A percentile compares a stretch with the other conserved stretches of the same genome.
These are phyloP conservation scores for Penicillium sp. DNA, from an alignment of 2,329 filamentous ascomycete genomes.

Conservation along the genomic window DNA sequence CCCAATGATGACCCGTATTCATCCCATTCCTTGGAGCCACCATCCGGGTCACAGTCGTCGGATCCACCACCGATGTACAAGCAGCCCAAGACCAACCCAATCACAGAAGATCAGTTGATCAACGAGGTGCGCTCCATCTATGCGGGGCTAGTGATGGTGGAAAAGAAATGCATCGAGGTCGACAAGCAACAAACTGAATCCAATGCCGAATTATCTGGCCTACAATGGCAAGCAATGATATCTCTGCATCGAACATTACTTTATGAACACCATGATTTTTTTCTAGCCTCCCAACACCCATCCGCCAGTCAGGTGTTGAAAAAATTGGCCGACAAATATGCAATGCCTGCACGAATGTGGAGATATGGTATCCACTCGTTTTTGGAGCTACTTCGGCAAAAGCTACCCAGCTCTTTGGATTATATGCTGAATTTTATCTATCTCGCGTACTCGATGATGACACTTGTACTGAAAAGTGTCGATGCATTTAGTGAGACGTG, in stretches of 20 bases:
- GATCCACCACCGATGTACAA: conserved; percentile 47
- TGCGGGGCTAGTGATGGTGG: conserved; percentile 81
- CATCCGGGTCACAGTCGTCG: not conserved
- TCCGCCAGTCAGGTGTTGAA: conserved; percentile 72
- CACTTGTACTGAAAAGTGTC: conserved; percentile 82
- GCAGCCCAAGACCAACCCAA: conserved; percentile 70
- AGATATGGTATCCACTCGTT: conserved; percentile 87
- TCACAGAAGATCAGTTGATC: conserved; percentile 78
- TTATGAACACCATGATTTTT: conserved; percentile 85
- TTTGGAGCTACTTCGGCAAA: conserved; percentile 75
- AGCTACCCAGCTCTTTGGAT: conserved; percentile 77
- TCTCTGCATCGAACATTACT: conserved; percentile 79
- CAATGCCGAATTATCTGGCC: conserved; percentile 53
- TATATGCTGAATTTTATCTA: conserved; percentile 94
- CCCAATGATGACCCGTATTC: not conserved
- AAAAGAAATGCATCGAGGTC: conserved; percentile 84
- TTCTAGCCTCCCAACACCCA: conserved; percentile 85
- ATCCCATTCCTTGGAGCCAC: not conserved
- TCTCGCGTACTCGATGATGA: conserved; percentile 87
- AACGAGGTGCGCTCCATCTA: conserved; percentile 72
- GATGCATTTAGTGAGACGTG: conserved; percentile 84
- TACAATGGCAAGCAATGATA: conserved; percentile 83
- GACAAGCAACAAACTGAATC: conserved; percentile 63
- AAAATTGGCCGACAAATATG: conserved; percentile 77
- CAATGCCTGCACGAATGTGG: conserved; percentile 95